Conservation (phyloP, 2,329 filamentous ascomycete genomes). For the Penicillium fuscoglaucum region DNA sequence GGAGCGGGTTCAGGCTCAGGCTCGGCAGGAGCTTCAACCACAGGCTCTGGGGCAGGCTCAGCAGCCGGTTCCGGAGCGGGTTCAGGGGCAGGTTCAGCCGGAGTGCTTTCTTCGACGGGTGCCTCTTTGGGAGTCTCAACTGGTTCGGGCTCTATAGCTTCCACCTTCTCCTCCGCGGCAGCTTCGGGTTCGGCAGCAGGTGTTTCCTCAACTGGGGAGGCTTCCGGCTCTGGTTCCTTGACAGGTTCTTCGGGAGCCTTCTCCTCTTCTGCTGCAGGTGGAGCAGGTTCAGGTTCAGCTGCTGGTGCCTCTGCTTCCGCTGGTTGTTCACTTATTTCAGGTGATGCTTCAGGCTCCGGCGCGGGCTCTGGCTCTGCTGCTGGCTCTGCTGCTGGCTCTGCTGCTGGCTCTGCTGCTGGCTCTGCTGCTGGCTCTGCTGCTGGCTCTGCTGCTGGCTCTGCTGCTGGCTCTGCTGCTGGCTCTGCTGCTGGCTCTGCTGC, state of each 20-base stretch:
- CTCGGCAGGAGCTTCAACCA: background rate
- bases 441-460: background rate
- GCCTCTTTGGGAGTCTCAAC: background rate
- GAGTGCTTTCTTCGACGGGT: background rate
- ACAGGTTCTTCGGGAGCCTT: constrained; percentile 1
- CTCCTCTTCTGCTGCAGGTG: background rate
- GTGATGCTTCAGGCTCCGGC: background rate
- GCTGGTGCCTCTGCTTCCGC: constrained; percentile 13
- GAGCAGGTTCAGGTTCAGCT: background rate
- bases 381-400: too few relatives aligned
- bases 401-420: background rate
- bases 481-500: constrained; percentile 11
- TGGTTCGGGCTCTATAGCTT: constrained; percentile 11
- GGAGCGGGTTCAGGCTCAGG: background rate
- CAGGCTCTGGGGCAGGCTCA: constrained; percentile 6
- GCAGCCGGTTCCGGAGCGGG: constrained; percentile 5
- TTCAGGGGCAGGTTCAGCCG: background rate
- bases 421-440: constrained; percentile 11
- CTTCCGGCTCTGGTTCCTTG: constrained; percentile 13
- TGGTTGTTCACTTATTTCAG: background rate
- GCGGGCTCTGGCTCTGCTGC: background rate
- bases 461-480: background rate
- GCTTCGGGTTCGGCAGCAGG: background rate
- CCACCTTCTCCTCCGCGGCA: background rate
- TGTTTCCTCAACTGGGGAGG: constrained; percentile 13